These are phyloP conservation scores for Blastomyces emzantsi DNA, from an alignment of 2,329 filamentous ascomycete species.

Conservation along the genomic window DNA sequence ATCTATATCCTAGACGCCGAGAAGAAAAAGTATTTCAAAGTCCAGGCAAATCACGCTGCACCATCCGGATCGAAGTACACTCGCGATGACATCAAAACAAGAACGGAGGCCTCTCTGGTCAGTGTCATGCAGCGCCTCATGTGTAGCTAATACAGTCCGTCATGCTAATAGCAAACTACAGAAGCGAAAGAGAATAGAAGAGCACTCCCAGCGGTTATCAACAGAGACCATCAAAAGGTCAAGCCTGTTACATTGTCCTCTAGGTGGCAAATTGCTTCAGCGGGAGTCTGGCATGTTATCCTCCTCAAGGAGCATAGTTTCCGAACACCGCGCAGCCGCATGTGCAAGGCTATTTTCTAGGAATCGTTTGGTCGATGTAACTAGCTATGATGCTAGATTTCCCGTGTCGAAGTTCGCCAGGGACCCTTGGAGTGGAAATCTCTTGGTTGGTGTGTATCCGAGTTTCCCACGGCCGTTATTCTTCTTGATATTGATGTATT, in stretches of 20 bases:
- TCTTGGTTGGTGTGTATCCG: constrained; percentile 29
- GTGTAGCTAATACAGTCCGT: not conserved
- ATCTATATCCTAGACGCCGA: constrained; percentile 29
- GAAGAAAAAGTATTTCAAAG: constrained; percentile 60
- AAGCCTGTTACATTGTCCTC: constrained; percentile 23
- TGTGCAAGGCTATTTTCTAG: constrained; percentile 28
- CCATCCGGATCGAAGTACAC: constrained; percentile 27
- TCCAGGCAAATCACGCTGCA: constrained; percentile 47
- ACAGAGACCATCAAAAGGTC: constrained; percentile 30
- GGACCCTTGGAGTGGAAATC: constrained; percentile 27
- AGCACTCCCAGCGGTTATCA: constrained; percentile 22
- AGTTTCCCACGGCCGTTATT: not conserved
- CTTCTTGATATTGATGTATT: constrained; percentile 20
- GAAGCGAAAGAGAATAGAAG: constrained; percentile 24
- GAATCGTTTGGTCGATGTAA: constrained; percentile 26
- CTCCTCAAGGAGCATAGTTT: constrained; percentile 17
- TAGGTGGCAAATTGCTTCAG: constrained; percentile 19
- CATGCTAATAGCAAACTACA: constrained; percentile 12
- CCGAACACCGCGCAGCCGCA: constrained; percentile 23
- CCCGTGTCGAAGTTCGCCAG: constrained; percentile 27
- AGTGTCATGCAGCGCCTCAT: constrained; percentile 13
- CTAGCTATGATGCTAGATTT: constrained; percentile 18
- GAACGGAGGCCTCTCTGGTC: constrained; percentile 3
- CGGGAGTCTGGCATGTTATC: constrained; percentile 24
- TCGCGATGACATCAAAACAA: constrained; percentile 11